Conservation (phyloP, 208 protist genomes). For the Giardia duodenalis region DNA sequence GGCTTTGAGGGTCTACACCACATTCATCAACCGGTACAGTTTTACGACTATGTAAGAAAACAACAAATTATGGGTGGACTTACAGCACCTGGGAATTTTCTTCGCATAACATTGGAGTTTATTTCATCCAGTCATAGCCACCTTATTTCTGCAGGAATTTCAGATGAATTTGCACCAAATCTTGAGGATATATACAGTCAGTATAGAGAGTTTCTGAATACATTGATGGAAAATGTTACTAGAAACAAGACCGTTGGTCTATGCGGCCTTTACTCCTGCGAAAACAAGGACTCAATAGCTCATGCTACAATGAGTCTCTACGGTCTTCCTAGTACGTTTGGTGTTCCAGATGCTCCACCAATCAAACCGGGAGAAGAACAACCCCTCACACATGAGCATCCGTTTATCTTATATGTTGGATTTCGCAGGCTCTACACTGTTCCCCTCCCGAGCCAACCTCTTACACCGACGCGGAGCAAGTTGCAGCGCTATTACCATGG, state of each 20-base stretch:
- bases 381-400: conserved; percentile 8
- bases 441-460: not conserved
- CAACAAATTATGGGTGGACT: not conserved
- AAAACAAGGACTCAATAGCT: not conserved
- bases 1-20: not conserved
- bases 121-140: not conserved
- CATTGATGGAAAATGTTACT: not conserved
- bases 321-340: not conserved
- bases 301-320: not conserved
- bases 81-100: not conserved
- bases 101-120: not conserved
- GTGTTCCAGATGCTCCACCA: not conserved
- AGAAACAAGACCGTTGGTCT: not conserved
- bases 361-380: not conserved
- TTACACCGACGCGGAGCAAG: not conserved
- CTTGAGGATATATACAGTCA: not conserved
- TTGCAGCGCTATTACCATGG: not conserved
- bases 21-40: not conserved
- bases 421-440: not conserved
- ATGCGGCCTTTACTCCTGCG: not conserved
- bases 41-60: not conserved
- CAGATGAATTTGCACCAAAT: not conserved
- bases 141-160: not conserved
- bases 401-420: not conserved
- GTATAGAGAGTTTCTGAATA: not conserved